These are phyloP conservation scores for Citrus australasica DNA, from an alignment of 345 rosid species.

Conservation along the genomic window DNA sequence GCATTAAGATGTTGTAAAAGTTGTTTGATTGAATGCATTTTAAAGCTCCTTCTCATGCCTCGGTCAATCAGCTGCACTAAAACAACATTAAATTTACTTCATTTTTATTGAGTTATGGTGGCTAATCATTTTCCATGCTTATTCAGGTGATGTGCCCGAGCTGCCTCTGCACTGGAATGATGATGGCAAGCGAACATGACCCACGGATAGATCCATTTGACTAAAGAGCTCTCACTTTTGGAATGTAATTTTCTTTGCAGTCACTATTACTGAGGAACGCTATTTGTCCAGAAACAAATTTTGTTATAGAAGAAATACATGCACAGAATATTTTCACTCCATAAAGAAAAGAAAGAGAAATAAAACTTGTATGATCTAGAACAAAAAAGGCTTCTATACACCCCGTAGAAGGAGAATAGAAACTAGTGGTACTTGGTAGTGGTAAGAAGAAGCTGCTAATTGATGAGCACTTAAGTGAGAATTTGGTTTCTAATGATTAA, in stretches of 20 bases:
- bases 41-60: neutral
- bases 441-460: neutral
- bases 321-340: neutral
- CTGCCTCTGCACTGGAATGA: slow-evolving; percentile 85
- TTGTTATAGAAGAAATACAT: too few species aligned
- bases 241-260: neutral
- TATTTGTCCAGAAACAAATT: neutral
- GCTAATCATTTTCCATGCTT: slow-evolving; percentile 14
- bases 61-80: neutral
- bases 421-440: neutral
- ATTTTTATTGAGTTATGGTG: neutral
- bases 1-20: slow-evolving; percentile 3
- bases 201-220: slow-evolving; percentile 78
- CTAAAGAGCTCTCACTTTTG: slow-evolving; percentile 21
- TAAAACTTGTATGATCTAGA: neutral
- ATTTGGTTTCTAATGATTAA: too few species aligned
- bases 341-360: neutral
- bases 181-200: slow-evolving; percentile 82
- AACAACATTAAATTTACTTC: neutral
- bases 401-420: neutral
- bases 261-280: neutral
- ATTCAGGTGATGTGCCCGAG: slow-evolving; percentile 87
- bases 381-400: neutral
- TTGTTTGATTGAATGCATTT: neutral
- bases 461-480: neutral